Evolutionary conservation across 2,329 filamentous ascomycete genomes (phyloP).

Genomic region (Fusarium hainanense): DNA sequence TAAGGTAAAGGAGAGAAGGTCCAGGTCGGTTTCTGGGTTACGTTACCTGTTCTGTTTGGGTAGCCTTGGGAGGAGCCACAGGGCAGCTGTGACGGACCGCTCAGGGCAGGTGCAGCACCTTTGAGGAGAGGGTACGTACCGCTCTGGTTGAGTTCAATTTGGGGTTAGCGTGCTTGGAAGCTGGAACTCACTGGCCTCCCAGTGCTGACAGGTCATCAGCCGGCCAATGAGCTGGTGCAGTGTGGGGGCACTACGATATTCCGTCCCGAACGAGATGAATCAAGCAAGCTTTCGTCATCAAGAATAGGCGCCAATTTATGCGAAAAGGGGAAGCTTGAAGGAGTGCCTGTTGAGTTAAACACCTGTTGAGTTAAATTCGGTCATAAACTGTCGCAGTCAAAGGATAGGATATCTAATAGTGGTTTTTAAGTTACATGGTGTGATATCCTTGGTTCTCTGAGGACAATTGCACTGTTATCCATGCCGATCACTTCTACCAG

Average conservation of each 20-base stretch:
- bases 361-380: not conserved
- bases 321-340: conserved; percentile 36
- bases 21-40: conserved; percentile 46
- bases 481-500: not conserved
- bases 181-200: conserved; percentile 19
- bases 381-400: not conserved
- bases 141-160: not conserved
- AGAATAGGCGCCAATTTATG: conserved; percentile 16
- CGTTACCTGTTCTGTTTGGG: conserved; percentile 51
- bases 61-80: conserved; percentile 23
- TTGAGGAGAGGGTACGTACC: conserved; percentile 30
- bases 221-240: conserved; percentile 9
- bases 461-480: not conserved
- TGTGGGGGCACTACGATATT: conserved; percentile 25
- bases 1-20: conserved; percentile 42
- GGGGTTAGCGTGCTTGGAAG: conserved; percentile 9
- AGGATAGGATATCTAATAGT: not conserved
- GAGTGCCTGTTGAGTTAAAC: not conserved
- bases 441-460: not conserved
- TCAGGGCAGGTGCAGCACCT: conserved; percentile 26
- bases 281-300: conserved; percentile 31
- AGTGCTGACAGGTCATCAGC: conserved; percentile 31
- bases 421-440: not conserved
- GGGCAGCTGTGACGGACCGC: conserved; percentile 28
- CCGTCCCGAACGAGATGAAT: conserved; percentile 34